These are phyloP conservation scores for Bidens hawaiensis DNA, from an alignment of 140 eudicot species.

Conservation along the genomic window DNA sequence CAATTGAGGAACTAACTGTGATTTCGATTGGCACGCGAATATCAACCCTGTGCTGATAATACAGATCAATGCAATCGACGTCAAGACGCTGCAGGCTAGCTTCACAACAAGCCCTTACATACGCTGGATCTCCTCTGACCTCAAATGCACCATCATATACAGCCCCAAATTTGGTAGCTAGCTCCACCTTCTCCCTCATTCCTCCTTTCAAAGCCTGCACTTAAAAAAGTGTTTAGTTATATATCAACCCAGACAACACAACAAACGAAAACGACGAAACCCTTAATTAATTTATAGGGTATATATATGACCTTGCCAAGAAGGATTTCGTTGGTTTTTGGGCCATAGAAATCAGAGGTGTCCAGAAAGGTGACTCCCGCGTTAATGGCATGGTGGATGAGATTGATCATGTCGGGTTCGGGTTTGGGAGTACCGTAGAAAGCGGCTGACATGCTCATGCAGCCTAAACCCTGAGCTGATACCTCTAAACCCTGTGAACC, in stretches of 20 bases:
- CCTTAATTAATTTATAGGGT: background rate
- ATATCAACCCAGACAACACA: background rate
- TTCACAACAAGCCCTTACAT: slow-evolving; percentile 46
- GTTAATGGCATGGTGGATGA: slow-evolving; percentile 43
- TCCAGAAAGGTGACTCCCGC: slow-evolving; percentile 47
- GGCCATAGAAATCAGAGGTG: slow-evolving; percentile 53
- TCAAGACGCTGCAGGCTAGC: slow-evolving; percentile 47
- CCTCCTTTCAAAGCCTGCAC: slow-evolving; percentile 54
- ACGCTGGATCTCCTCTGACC: slow-evolving; percentile 46
- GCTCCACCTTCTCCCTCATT: slow-evolving; percentile 35
- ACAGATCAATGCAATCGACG: slow-evolving; percentile 47
- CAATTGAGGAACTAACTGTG: slow-evolving; percentile 27
- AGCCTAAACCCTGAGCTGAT: slow-evolving; percentile 47
- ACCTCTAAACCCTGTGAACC: slow-evolving; percentile 65
- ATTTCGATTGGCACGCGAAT: slow-evolving; percentile 46
- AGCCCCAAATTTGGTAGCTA: slow-evolving; percentile 55
- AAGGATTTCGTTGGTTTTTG: slow-evolving; percentile 46
- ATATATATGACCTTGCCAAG: slow-evolving; percentile 54
- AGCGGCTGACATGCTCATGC: slow-evolving; percentile 38
- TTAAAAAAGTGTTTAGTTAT: background rate
- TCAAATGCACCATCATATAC: slow-evolving; percentile 14
- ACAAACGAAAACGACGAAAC: background rate
- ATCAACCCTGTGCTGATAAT: slow-evolving; percentile 41
- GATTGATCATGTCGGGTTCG: slow-evolving; percentile 38
- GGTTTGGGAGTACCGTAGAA: slow-evolving; percentile 32